These are phyloP conservation scores for Linaria vulgaris DNA, from an alignment of 257 asterid species.

Conservation along the genomic window DNA sequence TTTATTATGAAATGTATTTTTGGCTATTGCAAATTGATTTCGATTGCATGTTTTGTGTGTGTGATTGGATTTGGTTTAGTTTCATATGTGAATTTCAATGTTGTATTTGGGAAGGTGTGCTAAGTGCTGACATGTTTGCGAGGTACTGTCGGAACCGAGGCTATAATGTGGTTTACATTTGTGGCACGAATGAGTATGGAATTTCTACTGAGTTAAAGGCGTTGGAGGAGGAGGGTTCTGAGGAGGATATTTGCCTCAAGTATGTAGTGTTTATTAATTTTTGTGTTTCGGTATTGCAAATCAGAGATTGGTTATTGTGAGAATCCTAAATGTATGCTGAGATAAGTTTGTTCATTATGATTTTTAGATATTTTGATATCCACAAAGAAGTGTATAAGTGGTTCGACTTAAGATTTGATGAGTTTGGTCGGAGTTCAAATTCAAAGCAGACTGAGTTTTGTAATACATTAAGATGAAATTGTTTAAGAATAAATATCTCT, in stretches of 20 bases:
- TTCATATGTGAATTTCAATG: conserved; percentile 1
- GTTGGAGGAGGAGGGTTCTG: conserved; percentile 82
- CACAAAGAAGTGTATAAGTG: conserved; percentile 79
- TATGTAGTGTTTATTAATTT: conserved; percentile 28
- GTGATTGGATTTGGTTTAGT: neutral
- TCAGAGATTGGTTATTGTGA: neutral
- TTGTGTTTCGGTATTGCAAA: conserved; percentile 22
- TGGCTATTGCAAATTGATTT: no score
- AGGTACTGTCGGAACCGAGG: conserved; percentile 87
- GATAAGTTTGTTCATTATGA: conserved; percentile 11
- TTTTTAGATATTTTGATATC: conserved; percentile 77
- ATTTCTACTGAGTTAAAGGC: conserved; percentile 98
- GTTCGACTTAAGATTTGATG: conserved; percentile 83
- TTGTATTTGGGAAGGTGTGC: conserved; percentile 60
- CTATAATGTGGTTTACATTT: conserved; percentile 68
- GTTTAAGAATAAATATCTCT: conserved; percentile 67
- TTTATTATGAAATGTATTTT: no score
- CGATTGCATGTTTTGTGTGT: neutral
- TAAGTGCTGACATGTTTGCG: conserved; percentile 96
- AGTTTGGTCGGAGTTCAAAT: conserved; percentile 90
- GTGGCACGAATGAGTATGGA: conserved; percentile 98
- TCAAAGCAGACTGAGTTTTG: conserved; percentile 89
- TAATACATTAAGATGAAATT: conserved; percentile 72
- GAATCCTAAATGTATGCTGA: no score
- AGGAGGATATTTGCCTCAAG: conserved; percentile 91